A percentile compares a stretch with the other conserved stretches of the same genome.
These are phyloP conservation scores for Staphylotrichum tortipilum DNA, from an alignment of 495 filamentous ascomycete species.

Conservation along the genomic window DNA sequence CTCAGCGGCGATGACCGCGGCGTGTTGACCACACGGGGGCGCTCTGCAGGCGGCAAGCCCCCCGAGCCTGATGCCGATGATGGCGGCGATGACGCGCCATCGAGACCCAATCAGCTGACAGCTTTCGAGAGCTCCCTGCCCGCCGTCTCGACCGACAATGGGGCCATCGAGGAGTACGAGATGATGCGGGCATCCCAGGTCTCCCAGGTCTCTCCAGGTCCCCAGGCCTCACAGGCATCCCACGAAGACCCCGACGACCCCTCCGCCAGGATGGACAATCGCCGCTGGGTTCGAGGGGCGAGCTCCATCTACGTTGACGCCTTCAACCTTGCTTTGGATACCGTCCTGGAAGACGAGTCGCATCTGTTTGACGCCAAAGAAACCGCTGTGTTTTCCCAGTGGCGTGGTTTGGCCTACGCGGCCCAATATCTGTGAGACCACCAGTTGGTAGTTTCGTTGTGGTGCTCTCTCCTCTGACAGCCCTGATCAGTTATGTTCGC, in stretches of 20 bases:
- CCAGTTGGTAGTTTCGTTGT: background rate
- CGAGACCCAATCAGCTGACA: conserved; percentile 33
- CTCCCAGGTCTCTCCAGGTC: conserved; percentile 30
- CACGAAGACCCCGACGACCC: conserved; percentile 32
- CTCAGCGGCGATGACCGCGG: conserved; percentile 1
- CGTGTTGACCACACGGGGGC: background rate
- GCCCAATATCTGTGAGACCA: conserved; percentile 74
- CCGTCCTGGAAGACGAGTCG: conserved; percentile 79
- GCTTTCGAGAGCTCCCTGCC: conserved; percentile 74
- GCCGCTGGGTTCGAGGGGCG: conserved; percentile 41
- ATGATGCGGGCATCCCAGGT: conserved; percentile 39
- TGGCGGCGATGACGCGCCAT: conserved; percentile 18
- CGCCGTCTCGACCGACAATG: conserved; percentile 52
- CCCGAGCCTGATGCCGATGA: conserved; percentile 19
- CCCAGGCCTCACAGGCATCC: conserved; percentile 31
- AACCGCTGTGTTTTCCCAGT: conserved; percentile 65
- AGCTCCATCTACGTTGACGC: conserved; percentile 97
- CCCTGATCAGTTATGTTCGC: conserved; percentile 70
- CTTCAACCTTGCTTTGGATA: conserved; percentile 88
- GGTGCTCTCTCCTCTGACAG: conserved; percentile 4
- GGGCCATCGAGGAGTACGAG: conserved; percentile 78
- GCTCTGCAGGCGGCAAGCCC: background rate
- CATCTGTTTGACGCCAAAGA: conserved; percentile 82
- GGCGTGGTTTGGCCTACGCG: conserved; percentile 70
- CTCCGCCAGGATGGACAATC: conserved; percentile 26